Base-by-base conservation (phyloP, 1,284 basidiomycete species). In the Rhodofomes roseus region DNA sequence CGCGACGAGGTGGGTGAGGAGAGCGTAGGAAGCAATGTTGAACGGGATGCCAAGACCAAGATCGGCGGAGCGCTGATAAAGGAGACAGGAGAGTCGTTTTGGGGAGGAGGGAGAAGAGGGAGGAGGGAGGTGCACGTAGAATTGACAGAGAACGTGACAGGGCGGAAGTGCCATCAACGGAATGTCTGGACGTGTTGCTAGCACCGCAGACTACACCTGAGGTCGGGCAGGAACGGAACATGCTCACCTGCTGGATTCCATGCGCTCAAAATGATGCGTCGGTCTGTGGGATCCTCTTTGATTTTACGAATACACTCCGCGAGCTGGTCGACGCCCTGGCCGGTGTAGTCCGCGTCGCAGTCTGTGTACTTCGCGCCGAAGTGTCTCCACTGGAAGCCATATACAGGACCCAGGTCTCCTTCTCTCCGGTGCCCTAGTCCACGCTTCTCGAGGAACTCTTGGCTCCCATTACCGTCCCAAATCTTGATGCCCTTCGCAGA, bases 351-450 rank as follows among this genome's bases (percentile, higher is more conserved):
- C 34, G 82, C 78, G 48, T 96, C 92, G 65, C 89, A 92, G 63
- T 93, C 88, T 22, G 79, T 79, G 70, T 99, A 99, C 64, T 85
- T 76, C 0, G 96, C 96, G 1, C 97, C 96, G 74, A 98, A 99
- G 73, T 98, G 96, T 57, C 96, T 81, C 96, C 97, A 99, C 70
- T 99, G 96, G 73, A 99, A 99, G 0, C 96, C 96, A 72, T 99
- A 99, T 1, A 99, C 94, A 0, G 97, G 96, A 0, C 96, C 96
- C 1, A 99, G 76, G 72, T 98, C 96, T 7, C 96, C 97, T 70
- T 94, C 90, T 1, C 91, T 77, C n/a, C 95, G 80, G 68, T 96
- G 88, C 0, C 80, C 80, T 20, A 99, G 77, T 0, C 96, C 96
- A 20, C 94, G 81, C 59, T 83, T 83, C 68, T 95, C 92, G 39